Evolutionary conservation across 2,329 filamentous ascomycete species (phyloP), one percentile per base, ranked within the genome.

Genomic region (Tolypocladium tundrense): DNA sequence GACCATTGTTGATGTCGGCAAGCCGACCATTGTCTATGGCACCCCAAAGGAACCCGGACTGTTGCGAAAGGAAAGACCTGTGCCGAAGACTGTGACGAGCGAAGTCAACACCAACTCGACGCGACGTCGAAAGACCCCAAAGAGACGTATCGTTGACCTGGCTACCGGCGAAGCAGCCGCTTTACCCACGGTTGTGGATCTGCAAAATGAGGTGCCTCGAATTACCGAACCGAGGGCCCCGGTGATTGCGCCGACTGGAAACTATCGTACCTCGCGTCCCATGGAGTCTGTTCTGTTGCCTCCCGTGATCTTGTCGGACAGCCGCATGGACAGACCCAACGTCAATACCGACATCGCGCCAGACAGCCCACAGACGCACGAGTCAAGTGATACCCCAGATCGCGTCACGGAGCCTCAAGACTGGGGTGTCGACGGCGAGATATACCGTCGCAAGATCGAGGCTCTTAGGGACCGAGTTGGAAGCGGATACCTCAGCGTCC

Each of bases 361-460:
- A 8, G 24, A 43, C 40, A 33, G 33, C 48, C 40, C 41, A 9
- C 14, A 54, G 16, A n/a, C 27, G 5, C 37, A 42, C 27, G 54
- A 55, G 16, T 14, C 39, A n/a, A 27, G 33, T 3, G 37, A n/a
- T 13, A 21, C 13, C 21, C 41, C 42, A 16, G 52, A 57, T 42
- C 56, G 53, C 35, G 53, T 40, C 61, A 70, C 69, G 33, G 74
- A 77, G 14, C 63, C 74, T 5, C 75, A 78, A 52, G 80, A 88
- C 59, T 90, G 86, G 82, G 84, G 85, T 60, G 75, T 83, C 50
- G 83, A 84, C 59, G 88, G 88, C 57, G 90, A 94, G 66, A 77
- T 90, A 9, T 97, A 96, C 72, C 85, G 88, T 58, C 89, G 89
- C 70, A 94, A 94, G 72, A 88, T 97, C 57, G 91, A 96, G 71